phyloP scores from a whole-genome alignment of 495 filamentous ascomycete genomes.

The Xeromyces bisporus region DNA sequence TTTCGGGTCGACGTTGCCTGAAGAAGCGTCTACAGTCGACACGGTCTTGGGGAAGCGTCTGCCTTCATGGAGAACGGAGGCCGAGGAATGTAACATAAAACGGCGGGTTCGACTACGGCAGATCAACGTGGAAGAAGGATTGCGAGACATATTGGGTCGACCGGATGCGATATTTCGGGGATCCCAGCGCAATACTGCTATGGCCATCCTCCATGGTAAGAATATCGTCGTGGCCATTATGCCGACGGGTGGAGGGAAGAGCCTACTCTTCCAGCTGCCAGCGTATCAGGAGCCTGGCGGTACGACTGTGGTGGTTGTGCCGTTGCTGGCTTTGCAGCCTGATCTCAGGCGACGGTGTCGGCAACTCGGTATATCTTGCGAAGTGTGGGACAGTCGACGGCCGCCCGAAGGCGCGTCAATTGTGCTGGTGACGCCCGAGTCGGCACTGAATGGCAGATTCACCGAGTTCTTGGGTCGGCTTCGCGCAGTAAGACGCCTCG shows the following conservation, averaged over 20 bases:
- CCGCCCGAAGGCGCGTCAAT: too few relatives aligned
- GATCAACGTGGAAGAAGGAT: slow-evolving; percentile 4
- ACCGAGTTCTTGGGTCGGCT: too few relatives aligned
- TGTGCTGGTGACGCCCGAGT: too few relatives aligned
- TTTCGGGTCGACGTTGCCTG: neutral
- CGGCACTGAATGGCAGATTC: too few relatives aligned
- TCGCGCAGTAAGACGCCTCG: too few relatives aligned
- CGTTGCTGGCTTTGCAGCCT: slow-evolving; percentile 5
- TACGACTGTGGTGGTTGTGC: slow-evolving; percentile 7
- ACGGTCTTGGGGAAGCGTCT: neutral
- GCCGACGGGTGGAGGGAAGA: slow-evolving; percentile 7
- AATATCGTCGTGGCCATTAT: slow-evolving; percentile 9
- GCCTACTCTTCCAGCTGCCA: slow-evolving; percentile 11
- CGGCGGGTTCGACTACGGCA: neutral
- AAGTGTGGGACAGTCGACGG: too few relatives aligned
- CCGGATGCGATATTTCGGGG: slow-evolving; percentile 2
- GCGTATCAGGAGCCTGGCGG: slow-evolving; percentile 1
- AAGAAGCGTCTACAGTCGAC: neutral
- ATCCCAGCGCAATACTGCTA: neutral
- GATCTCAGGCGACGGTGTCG: slow-evolving; percentile 4
- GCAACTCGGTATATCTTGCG: too few relatives aligned
- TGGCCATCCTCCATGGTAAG: slow-evolving; percentile 1
- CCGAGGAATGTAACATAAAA: neutral
- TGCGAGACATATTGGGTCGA: slow-evolving; percentile 5
- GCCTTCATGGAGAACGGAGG: neutral